Conservation (phyloP, 2,329 filamentous ascomycete species). For the Fusarium subglutinans region DNA sequence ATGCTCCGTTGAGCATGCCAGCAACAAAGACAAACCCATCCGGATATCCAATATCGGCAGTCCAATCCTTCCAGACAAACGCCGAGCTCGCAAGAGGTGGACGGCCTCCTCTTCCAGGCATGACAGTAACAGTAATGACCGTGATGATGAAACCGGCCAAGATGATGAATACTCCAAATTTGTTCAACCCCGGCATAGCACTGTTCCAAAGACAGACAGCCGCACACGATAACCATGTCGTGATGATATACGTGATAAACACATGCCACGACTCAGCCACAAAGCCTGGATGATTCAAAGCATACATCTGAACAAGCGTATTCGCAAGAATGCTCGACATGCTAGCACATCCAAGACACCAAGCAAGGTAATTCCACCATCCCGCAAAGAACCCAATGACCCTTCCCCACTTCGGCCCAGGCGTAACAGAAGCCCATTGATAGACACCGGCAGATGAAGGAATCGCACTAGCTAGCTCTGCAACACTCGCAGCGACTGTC, state of each 20-base stretch:
- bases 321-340: slow-evolving; percentile 55
- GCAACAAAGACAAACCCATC: slow-evolving; percentile 54
- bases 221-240: slow-evolving; percentile 51
- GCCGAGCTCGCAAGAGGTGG: slow-evolving; percentile 45
- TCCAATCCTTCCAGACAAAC: slow-evolving; percentile 55
- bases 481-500: slow-evolving; percentile 66
- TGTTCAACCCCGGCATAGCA: slow-evolving; percentile 61
- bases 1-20: slow-evolving; percentile 71
- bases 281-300: slow-evolving; percentile 52
- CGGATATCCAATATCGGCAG: slow-evolving; percentile 51
- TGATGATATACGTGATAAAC: slow-evolving; percentile 53
- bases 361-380: slow-evolving; percentile 58
- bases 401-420: slow-evolving; percentile 61
- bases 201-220: slow-evolving; percentile 64
- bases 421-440: slow-evolving; percentile 68
- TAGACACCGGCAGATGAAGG: slow-evolving; percentile 70
- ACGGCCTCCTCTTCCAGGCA: slow-evolving; percentile 51
- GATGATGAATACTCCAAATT: slow-evolving; percentile 61
- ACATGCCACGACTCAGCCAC: slow-evolving; percentile 53
- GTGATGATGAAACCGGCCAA: slow-evolving; percentile 64
- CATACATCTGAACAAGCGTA: slow-evolving; percentile 55
- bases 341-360: slow-evolving; percentile 51
- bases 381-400: slow-evolving; percentile 57
- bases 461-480: slow-evolving; percentile 68
- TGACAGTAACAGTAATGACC: slow-evolving; percentile 63